Evolutionary conservation across 768 basidiomycete genomes (phyloP), one percentile per base, ranked within the genome.

Genomic region (Boletus barrowsii): DNA sequence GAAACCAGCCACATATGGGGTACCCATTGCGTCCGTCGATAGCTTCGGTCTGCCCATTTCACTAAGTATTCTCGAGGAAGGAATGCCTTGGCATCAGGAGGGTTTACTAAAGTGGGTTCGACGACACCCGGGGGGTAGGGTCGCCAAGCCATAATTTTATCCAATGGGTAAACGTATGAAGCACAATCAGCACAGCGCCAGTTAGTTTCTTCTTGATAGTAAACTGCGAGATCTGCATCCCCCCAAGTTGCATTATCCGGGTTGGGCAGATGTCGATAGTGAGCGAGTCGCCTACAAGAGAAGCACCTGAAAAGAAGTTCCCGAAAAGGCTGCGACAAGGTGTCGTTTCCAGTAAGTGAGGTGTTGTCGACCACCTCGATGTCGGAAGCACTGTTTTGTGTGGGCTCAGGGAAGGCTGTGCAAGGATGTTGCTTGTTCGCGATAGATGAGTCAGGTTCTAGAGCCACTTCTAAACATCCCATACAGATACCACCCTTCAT

Each of bases 31-130:
- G 82, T 73, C 41, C 87, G 82, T 49, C 88, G 76, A 69, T 90
- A 98, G 59, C 93, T 90, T 42, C 87, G 74, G 39, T 78, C 83
- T 10, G 70, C 69, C 93, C 93, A 98, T 68, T 98, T 98, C 51
- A 98, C 83, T 13, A 98, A 83, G 67, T 98, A 98, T 69, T 96
- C 92, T 42, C 95, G 75, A n/a, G 90, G 91, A 15, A 95, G 76
- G 33, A 73, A 62, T 24, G 74, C 67, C 67, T 86, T 93, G 67
- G 76, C 76, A 58, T 83, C 72, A 0, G 80, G 75, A 3, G 72
- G 62, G 49, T 79, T 72, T 8, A 72, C 63, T 29, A 62, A 71
- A 24, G 72, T 55, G 3, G 82, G 75, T 63, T 91, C 87, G 9
- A 77, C 68, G 17, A 83, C 87, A 55, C 79, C 77, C 1, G 79